phyloP scores from a whole-genome alignment of 2,329 filamentous ascomycete species.

The Aspergillus sp. region DNA sequence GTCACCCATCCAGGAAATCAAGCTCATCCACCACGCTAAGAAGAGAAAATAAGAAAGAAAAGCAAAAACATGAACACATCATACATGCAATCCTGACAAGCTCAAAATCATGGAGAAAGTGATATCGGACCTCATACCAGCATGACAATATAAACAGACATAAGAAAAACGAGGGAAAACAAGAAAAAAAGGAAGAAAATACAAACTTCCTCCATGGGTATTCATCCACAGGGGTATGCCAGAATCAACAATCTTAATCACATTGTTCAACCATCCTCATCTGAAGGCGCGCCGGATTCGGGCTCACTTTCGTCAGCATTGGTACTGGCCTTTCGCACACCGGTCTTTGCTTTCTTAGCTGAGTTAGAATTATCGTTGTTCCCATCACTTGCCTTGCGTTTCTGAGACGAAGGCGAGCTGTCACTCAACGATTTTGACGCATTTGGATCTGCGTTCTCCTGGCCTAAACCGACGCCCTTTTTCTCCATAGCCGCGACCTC shows the following conservation, averaged over 20 bases:
- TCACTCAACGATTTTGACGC: conserved; percentile 32
- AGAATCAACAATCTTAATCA: conserved; percentile 20
- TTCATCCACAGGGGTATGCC: conserved; percentile 32
- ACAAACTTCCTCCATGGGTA: conserved; percentile 26
- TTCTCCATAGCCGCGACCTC: conserved; percentile 89
- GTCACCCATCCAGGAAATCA: conserved; percentile 15
- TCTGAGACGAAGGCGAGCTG: conserved; percentile 41
- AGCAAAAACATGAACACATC: conserved; percentile 23
- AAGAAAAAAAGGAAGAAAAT: too few relatives aligned
- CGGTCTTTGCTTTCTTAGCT: conserved; percentile 53
- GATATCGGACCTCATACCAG: conserved; percentile 24
- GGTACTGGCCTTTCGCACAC: conserved; percentile 40
- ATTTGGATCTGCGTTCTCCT: conserved; percentile 32
- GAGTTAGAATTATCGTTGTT: conserved; percentile 44
- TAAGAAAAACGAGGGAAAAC: conserved; percentile 14
- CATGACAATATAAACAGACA: conserved; percentile 32
- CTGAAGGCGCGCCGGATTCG: conserved; percentile 47
- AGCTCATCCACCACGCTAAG: conserved; percentile 14
- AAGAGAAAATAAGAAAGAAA: conserved; percentile 9
- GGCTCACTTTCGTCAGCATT: conserved; percentile 55
- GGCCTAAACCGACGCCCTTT: conserved; percentile 40
- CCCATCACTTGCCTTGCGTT: conserved; percentile 52
- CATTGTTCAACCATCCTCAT: conserved; percentile 48
- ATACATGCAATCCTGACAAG: conserved; percentile 26
- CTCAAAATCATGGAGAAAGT: conserved; percentile 20